These are phyloP conservation scores for Cyberlindnera nakhonratchasimensis DNA, from an alignment of 805 yeast genomes.

Conservation along the genomic window DNA sequence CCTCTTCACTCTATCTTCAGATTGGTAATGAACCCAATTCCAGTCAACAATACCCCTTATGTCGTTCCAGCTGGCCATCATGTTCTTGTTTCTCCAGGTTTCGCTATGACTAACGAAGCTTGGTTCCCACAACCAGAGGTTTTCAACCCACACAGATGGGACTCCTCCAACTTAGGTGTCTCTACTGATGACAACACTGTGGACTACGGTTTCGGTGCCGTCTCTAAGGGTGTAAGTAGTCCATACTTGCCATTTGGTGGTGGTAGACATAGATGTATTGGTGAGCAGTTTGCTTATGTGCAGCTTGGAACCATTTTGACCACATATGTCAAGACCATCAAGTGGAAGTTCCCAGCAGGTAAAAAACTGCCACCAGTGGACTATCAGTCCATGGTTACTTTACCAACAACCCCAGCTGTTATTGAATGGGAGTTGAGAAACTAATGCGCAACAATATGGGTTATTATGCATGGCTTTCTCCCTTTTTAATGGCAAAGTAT, in stretches of 20 bases:
- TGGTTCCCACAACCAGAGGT: constrained; percentile 74
- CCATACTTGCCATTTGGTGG: constrained; percentile 99
- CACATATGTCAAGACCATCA: constrained; percentile 68
- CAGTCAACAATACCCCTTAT: constrained; percentile 73
- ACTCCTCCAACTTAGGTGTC: constrained; percentile 27
- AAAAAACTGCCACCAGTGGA: constrained; percentile 62
- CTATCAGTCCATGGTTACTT: constrained; percentile 87
- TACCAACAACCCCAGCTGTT: constrained; percentile 76
- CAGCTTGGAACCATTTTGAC: constrained; percentile 86
- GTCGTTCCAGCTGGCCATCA: constrained; percentile 88
- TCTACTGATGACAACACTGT: constrained; percentile 49
- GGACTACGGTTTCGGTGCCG: constrained; percentile 96
- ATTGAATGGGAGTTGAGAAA: constrained; percentile 69
- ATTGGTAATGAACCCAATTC: constrained; percentile 73
- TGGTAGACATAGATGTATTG: constrained; percentile 99
- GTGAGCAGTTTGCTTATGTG: constrained; percentile 95
- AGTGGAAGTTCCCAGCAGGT: constrained; percentile 67
- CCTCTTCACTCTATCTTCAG: constrained; percentile 96
- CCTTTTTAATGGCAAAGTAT: neutral
- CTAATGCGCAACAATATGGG: too few relatives aligned
- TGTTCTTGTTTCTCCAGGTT: constrained; percentile 93
- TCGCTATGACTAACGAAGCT: constrained; percentile 68
- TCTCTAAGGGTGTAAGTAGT: constrained; percentile 92
- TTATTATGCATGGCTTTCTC: too few relatives aligned
- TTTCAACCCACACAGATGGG: constrained; percentile 92